A percentile compares a stretch with the other conserved stretches of the same genome.
Conservation (phyloP, 169 alveolate species). For the Plasmodium coatneyi region DNA sequence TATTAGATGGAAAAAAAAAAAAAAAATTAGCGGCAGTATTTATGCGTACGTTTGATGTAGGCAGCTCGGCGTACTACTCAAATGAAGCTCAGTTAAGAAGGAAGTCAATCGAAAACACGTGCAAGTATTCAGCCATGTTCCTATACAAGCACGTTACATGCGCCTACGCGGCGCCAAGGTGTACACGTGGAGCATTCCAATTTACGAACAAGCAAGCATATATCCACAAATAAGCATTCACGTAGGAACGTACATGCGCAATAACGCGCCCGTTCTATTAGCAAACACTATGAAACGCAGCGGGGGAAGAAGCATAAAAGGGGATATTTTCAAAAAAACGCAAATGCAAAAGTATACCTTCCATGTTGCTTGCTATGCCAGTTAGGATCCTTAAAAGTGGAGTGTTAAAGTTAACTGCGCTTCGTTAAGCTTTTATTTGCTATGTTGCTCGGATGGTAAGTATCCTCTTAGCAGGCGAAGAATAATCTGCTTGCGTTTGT, state of each 20-base stretch:
- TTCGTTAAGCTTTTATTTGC: not conserved
- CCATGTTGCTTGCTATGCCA: not conserved
- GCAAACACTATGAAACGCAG: not conserved
- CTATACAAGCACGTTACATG: not conserved
- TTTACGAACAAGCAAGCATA: not conserved
- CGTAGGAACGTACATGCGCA: not conserved
- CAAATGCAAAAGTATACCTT: not conserved
- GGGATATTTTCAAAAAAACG: not conserved
- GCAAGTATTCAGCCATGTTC: not conserved
- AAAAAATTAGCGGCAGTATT: not conserved
- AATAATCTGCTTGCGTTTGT: not conserved
- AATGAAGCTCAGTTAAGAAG: not conserved
- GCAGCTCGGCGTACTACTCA: not conserved
- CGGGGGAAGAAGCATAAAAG: not conserved
- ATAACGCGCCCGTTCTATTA: not conserved
- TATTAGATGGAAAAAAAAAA: not conserved
- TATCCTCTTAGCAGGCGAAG: not conserved
- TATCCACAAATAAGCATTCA: not conserved
- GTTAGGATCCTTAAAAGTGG: not conserved
- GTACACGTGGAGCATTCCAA: not conserved
- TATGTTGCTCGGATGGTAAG: not conserved
- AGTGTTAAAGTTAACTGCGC: not conserved
- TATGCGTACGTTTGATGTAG: not conserved
- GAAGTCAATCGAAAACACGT: not conserved
- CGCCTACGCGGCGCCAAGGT: not conserved